Percentiles rank a stretch among this genome's conserved stretches.
phyloP scores from a whole-genome alignment of 2,329 filamentous ascomycete species.

The Penicillium sp. region DNA sequence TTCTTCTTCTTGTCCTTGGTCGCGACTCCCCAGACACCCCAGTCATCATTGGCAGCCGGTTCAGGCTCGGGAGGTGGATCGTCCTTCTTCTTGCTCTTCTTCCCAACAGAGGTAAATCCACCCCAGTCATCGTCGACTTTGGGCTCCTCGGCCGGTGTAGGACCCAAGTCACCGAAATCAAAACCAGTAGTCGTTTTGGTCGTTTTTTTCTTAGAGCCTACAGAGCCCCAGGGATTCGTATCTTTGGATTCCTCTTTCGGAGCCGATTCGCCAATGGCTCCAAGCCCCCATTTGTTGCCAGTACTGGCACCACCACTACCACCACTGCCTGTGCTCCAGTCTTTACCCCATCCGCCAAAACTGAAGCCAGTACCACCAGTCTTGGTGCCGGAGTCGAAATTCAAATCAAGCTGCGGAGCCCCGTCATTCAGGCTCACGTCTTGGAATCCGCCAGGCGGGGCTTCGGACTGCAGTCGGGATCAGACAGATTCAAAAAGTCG shows the following conservation, averaged over 20 bases:
- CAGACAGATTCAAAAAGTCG: neutral
- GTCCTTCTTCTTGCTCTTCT: slow-evolving; percentile 45
- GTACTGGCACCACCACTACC: neutral
- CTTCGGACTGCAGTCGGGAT: slow-evolving; percentile 28
- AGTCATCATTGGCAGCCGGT: slow-evolving; percentile 20
- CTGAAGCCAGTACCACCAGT: slow-evolving; percentile 39
- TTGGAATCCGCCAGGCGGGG: slow-evolving; percentile 57
- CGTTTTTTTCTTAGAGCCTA: slow-evolving; percentile 36
- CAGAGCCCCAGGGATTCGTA: slow-evolving; percentile 42
- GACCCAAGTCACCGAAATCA: slow-evolving; percentile 45
- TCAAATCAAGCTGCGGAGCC: slow-evolving; percentile 57
- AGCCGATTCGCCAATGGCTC: slow-evolving; percentile 34
- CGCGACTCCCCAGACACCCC: slow-evolving; percentile 21
- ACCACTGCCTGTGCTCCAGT: slow-evolving; percentile 47
- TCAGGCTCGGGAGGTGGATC: slow-evolving; percentile 20
- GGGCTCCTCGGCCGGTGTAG: slow-evolving; percentile 38
- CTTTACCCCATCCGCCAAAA: slow-evolving; percentile 61
- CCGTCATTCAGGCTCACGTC: slow-evolving; percentile 66
- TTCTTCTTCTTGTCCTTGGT: slow-evolving; percentile 36
- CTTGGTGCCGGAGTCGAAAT: slow-evolving; percentile 50
- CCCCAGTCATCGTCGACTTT: slow-evolving; percentile 41
- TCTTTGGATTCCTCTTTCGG: slow-evolving; percentile 32
- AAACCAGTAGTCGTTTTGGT: slow-evolving; percentile 38
- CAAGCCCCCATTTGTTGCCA: slow-evolving; percentile 44
- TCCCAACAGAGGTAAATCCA: slow-evolving; percentile 36